Conservation (phyloP, 2,329 filamentous ascomycete genomes). For the Hypomyces perniciosus region DNA sequence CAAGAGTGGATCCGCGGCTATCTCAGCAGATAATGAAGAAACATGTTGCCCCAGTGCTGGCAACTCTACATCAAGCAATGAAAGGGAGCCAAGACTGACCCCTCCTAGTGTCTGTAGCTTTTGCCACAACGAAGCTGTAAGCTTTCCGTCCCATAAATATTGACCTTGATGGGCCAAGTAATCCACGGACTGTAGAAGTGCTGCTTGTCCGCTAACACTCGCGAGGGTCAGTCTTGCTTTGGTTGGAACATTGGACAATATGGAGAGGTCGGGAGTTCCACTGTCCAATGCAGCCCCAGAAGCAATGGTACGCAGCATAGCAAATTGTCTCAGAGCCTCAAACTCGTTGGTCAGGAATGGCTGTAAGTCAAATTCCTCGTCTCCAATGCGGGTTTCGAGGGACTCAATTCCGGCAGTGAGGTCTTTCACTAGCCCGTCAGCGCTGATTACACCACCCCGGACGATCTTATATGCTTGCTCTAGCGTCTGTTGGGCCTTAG, state of each 20-base stretch:
- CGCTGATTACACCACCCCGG: conserved; percentile 34
- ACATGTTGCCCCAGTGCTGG: conserved; percentile 54
- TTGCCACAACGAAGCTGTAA: conserved; percentile 43
- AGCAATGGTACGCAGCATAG: conserved; percentile 32
- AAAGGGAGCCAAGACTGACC: conserved; percentile 54
- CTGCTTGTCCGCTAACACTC: conserved; percentile 30
- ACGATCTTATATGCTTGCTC: conserved; percentile 52
- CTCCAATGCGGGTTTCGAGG: conserved; percentile 42
- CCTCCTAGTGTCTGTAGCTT: conserved; percentile 46
- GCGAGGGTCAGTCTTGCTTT: conserved; percentile 28
- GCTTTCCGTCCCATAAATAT: conserved; percentile 36
- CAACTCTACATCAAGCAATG: conserved; percentile 59
- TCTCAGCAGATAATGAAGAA: conserved; percentile 40
- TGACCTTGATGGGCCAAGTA: conserved; percentile 36
- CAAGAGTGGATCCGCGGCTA: conserved; percentile 44
- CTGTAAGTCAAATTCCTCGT: conserved; percentile 33
- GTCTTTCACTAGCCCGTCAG: conserved; percentile 42
- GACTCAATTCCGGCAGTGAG: conserved; percentile 46
- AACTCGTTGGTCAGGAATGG: conserved; percentile 52
- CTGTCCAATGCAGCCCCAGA: not conserved
- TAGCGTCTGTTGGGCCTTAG: conserved; percentile 48
- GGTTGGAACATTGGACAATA: conserved; percentile 41
- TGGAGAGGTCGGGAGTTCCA: conserved; percentile 19
- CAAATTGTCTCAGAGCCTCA: conserved; percentile 49
- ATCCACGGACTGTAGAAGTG: conserved; percentile 42